Evolutionary conservation across 495 filamentous ascomycete genomes (phyloP).

Genomic region (Aspergillus sclerotioniger): DNA sequence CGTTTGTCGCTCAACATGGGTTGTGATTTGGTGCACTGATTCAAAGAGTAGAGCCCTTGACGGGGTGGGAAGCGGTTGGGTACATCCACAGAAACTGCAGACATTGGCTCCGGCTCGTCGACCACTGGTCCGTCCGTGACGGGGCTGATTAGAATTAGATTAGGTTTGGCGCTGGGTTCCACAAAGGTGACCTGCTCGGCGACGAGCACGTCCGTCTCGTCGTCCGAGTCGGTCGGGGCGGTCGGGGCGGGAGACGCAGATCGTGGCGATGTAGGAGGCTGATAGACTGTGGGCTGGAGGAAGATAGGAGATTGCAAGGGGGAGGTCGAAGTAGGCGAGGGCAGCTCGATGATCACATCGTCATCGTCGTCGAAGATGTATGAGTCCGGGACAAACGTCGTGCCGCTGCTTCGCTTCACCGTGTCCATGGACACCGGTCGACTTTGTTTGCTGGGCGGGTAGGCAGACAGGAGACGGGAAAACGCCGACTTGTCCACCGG

Average conservation of each 20-base stretch:
- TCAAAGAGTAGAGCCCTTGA: slow-evolving; percentile 7
- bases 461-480: slow-evolving; percentile 23
- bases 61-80: slow-evolving; percentile 1
- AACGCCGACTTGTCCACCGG: slow-evolving; percentile 23
- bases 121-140: slow-evolving; percentile 15
- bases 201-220: slow-evolving; percentile 36
- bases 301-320: slow-evolving; percentile 35
- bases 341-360: slow-evolving; percentile 40
- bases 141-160: slow-evolving; percentile 39
- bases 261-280: slow-evolving; percentile 28
- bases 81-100: slow-evolving; percentile 5
- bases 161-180: slow-evolving; percentile 35
- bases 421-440: slow-evolving; percentile 43
- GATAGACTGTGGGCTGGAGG: slow-evolving; percentile 35
- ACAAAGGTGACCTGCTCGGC: slow-evolving; percentile 38
- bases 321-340: slow-evolving; percentile 31
- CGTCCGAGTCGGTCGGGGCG: slow-evolving; percentile 20
- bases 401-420: slow-evolving; percentile 39
- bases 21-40: slow-evolving; percentile 15
- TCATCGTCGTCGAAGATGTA: slow-evolving; percentile 40
- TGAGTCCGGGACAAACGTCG: slow-evolving; percentile 34
- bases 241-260: slow-evolving; percentile 26
- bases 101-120: slow-evolving; percentile 4
- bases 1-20: slow-evolving; percentile 12
- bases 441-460: slow-evolving; percentile 23